These are phyloP conservation scores for Veloporphyrellus conicus DNA, from an alignment of 1,284 basidiomycete genomes.

Conservation along the genomic window DNA sequence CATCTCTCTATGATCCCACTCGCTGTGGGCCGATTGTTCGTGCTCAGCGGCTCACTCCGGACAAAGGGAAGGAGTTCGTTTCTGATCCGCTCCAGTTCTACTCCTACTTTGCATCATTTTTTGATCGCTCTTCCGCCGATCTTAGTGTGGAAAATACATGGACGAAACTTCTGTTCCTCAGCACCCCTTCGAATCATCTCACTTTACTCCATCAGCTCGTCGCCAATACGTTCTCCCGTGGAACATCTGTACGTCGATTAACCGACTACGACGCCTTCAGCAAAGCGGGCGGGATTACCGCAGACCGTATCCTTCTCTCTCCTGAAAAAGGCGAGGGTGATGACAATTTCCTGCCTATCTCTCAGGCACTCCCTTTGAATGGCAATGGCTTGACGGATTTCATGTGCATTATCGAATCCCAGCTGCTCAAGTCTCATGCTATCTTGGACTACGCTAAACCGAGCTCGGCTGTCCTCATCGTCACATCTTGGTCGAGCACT, in stretches of 20 bases:
- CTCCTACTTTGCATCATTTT: constrained; percentile 40
- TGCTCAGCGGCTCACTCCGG: constrained; percentile 55
- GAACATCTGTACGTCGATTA: constrained; percentile 55
- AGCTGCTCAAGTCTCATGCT: constrained; percentile 63
- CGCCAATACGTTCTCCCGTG: constrained; percentile 55
- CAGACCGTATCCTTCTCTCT: constrained; percentile 57
- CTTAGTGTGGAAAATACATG: constrained; percentile 24
- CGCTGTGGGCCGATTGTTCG: constrained; percentile 45
- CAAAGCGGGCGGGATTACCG: constrained; percentile 60
- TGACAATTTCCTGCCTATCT: constrained; percentile 43
- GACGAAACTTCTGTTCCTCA: constrained; percentile 59
- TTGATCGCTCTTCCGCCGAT: constrained; percentile 25
- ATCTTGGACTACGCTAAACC: constrained; percentile 56
- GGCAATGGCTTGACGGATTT: constrained; percentile 57
- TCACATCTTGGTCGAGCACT: constrained; percentile 56
- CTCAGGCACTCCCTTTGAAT: constrained; percentile 50
- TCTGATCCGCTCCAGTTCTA: constrained; percentile 43
- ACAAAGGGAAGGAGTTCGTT: constrained; percentile 51
- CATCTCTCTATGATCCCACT: constrained; percentile 48
- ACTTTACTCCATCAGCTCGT: constrained; percentile 52
- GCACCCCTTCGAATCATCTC: constrained; percentile 52
- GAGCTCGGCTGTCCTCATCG: constrained; percentile 56
- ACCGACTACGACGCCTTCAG: constrained; percentile 68
- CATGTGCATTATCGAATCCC: constrained; percentile 64
- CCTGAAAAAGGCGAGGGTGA: constrained; percentile 39